These are phyloP conservation scores for Geotrichum bryndzae DNA, from an alignment of 1,139 yeast species.

Conservation along the genomic window DNA sequence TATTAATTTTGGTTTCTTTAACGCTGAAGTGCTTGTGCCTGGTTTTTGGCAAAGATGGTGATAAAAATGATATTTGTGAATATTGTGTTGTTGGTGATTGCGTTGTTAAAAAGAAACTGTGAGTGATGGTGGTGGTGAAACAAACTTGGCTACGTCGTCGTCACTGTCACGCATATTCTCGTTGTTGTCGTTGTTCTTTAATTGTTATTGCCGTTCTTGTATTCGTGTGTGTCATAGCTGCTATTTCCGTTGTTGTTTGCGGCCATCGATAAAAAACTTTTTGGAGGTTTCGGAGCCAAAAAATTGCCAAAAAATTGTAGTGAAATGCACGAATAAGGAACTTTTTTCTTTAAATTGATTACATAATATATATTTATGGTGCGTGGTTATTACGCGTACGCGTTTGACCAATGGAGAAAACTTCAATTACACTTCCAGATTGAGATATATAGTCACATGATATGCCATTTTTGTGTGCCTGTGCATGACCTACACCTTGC, in stretches of 20 bases:
- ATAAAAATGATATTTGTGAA: not conserved
- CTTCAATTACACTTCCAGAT: not conserved
- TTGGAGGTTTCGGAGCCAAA: not conserved
- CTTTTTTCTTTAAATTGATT: not conserved
- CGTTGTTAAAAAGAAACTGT: not conserved
- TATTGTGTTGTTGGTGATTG: not conserved
- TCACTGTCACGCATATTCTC: not conserved
- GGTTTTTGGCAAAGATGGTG: not conserved
- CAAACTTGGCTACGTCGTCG: not conserved
- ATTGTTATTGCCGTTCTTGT: not conserved
- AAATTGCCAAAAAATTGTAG: no score
- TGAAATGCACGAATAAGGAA: not conserved
- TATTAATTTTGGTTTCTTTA: no score
- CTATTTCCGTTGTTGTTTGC: not conserved
- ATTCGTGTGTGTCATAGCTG: not conserved
- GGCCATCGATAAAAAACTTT: not conserved
- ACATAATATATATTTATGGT: not conserved
- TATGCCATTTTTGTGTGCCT: not conserved
- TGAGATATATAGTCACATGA: not conserved
- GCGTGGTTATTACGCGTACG: not conserved
- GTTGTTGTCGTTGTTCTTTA: not conserved
- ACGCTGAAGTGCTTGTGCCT: not conserved
- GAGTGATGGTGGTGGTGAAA: not conserved
- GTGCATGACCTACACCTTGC: not conserved
- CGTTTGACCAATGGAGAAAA: not conserved